phyloP scores from a whole-genome alignment of 2,329 filamentous ascomycete species.

The Epichloe bromicola region DNA sequence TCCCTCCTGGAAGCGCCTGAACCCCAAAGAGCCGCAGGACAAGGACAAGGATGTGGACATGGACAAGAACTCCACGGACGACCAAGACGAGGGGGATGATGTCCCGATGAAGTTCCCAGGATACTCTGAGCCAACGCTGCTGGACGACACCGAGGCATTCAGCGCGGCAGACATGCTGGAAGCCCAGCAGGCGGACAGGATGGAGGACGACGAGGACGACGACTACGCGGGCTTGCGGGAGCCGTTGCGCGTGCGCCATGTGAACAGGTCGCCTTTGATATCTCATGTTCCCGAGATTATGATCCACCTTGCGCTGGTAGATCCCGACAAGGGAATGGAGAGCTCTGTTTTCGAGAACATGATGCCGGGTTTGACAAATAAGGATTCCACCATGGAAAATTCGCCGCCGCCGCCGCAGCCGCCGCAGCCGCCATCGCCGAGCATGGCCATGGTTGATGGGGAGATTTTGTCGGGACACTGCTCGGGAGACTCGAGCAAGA shows the following conservation, averaged over 20 bases:
- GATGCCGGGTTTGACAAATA: background rate
- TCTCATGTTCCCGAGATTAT: background rate
- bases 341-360: background rate
- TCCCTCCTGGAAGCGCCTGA: background rate
- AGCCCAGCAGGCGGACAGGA: background rate
- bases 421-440: background rate
- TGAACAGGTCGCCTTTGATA: background rate
- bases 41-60: background rate
- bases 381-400: background rate
- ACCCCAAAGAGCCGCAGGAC: too few relatives aligned
- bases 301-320: background rate
- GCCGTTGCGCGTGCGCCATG: background rate
- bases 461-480: background rate
- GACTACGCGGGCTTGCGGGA: background rate
- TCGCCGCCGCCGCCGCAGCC: background rate
- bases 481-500: background rate
- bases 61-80: background rate
- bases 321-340: background rate
- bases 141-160: background rate
- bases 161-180: background rate
- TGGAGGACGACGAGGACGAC: background rate
- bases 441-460: background rate
- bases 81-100: background rate
- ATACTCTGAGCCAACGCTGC: background rate
- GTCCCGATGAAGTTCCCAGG: background rate